These are phyloP conservation scores for Aspergillus sp. DNA, from an alignment of 2,329 filamentous ascomycete species.

Conservation along the genomic window DNA sequence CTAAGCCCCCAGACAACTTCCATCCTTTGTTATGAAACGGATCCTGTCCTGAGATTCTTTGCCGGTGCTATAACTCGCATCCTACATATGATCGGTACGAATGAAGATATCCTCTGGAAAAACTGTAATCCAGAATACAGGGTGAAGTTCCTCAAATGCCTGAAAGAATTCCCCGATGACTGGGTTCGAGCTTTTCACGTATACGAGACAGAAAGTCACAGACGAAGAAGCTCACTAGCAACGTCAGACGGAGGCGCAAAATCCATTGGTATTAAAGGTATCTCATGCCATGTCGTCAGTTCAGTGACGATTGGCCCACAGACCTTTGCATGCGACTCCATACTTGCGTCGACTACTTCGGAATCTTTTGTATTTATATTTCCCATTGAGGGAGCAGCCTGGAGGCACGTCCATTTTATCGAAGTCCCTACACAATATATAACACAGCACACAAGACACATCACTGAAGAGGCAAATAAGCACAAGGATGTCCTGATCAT, in stretches of 20 bases:
- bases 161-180: slow-evolving; percentile 1
- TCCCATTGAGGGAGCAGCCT: not conserved
- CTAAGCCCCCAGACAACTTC: slow-evolving; percentile 4
- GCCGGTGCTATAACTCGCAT: slow-evolving; percentile 13
- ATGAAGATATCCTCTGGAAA: slow-evolving; percentile 4
- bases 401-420: slow-evolving; percentile 3
- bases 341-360: slow-evolving; percentile 2
- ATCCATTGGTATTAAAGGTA: not conserved
- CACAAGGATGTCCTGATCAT: slow-evolving; percentile 1
- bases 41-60: slow-evolving; percentile 12
- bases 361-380: slow-evolving; percentile 8
- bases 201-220: not conserved
- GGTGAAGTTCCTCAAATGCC: slow-evolving; percentile 2
- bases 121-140: slow-evolving; percentile 2
- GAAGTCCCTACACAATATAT: slow-evolving; percentile 4
- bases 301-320: slow-evolving; percentile 1
- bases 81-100: slow-evolving; percentile 4
- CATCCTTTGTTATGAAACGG: slow-evolving; percentile 7
- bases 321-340: slow-evolving; percentile 1
- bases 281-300: slow-evolving; percentile 5
- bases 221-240: not conserved
- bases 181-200: slow-evolving; percentile 4
- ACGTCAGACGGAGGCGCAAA: not conserved
- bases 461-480: not conserved
- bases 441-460: not conserved